These are phyloP conservation scores for Dryas drummondii DNA, from an alignment of 306 rosid species.

Conservation along the genomic window DNA sequence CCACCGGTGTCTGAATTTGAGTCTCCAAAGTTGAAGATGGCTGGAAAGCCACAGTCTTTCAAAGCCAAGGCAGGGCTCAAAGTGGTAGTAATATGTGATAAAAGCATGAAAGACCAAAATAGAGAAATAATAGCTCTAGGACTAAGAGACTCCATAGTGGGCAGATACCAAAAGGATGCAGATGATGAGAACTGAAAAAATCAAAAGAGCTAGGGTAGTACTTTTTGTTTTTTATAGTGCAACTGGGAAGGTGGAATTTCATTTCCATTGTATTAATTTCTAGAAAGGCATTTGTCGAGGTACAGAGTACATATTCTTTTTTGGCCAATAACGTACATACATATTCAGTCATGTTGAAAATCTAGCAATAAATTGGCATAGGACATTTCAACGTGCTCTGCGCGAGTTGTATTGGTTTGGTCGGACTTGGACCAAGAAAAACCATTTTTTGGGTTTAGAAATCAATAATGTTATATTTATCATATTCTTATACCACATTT, in stretches of 20 bases:
- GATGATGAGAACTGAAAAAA: neutral
- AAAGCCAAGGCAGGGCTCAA: constrained; percentile 13
- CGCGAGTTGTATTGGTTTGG: neutral
- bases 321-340: too few relatives aligned
- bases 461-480: too few relatives aligned
- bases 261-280: neutral
- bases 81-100: neutral
- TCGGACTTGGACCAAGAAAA: too few relatives aligned
- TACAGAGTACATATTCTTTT: neutral
- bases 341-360: neutral
- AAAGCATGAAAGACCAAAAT: neutral
- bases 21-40: constrained; percentile 56
- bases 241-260: neutral
- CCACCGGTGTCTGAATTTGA: constrained; percentile 59
- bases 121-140: neutral
- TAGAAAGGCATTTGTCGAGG: neutral
- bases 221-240: neutral
- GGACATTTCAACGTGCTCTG: neutral
- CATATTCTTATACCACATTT: too few relatives aligned
- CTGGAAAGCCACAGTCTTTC: constrained; percentile 39
- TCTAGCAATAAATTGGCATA: neutral
- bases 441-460: too few relatives aligned
- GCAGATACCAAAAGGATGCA: neutral
- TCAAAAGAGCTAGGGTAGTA: neutral
- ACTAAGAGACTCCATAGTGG: constrained; percentile 1